A percentile compares a stretch with the other conserved stretches of the same genome.
Evolutionary conservation across 106 monocot species (phyloP).

Genomic region (Alisma plantagoaquatica): DNA sequence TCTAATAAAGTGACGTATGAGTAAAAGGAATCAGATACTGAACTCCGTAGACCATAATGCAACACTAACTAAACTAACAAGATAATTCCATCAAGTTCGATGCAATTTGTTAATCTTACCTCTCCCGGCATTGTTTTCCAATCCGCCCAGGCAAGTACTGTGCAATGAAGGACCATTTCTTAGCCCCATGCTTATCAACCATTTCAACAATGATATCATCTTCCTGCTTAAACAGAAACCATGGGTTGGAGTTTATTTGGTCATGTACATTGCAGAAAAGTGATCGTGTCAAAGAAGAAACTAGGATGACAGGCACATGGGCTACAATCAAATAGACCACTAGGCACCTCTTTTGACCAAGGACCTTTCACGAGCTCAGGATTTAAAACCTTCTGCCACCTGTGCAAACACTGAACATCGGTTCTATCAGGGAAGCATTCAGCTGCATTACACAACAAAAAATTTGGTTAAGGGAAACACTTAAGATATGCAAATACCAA

Average conservation of each 20-base stretch:
- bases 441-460: constrained; percentile 37
- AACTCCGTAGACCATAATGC: too few relatives aligned
- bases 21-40: background rate
- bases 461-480: background rate
- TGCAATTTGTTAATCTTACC: too few relatives aligned
- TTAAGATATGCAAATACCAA: too few relatives aligned
- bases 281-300: too few relatives aligned
- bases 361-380: constrained; percentile 94
- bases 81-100: too few relatives aligned
- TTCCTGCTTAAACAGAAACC: constrained; percentile 67
- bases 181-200: constrained; percentile 68
- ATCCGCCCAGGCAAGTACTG: constrained; percentile 87
- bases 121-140: constrained; percentile 84
- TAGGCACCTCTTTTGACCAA: constrained; percentile 88
- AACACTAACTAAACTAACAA: too few relatives aligned
- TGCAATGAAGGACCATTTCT: constrained; percentile 92
- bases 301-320: too few relatives aligned
- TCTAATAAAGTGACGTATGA: too few relatives aligned
- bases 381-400: constrained; percentile 98
- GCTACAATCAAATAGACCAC: too few relatives aligned
- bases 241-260: too few relatives aligned
- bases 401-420: constrained; percentile 90
- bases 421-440: constrained; percentile 83
- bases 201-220: constrained; percentile 82
- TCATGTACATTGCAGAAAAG: too few relatives aligned